Evolutionary conservation across 1,139 yeast genomes (phyloP), one percentile per base, ranked within the genome.

Genomic region (Pichia sp.): DNA sequence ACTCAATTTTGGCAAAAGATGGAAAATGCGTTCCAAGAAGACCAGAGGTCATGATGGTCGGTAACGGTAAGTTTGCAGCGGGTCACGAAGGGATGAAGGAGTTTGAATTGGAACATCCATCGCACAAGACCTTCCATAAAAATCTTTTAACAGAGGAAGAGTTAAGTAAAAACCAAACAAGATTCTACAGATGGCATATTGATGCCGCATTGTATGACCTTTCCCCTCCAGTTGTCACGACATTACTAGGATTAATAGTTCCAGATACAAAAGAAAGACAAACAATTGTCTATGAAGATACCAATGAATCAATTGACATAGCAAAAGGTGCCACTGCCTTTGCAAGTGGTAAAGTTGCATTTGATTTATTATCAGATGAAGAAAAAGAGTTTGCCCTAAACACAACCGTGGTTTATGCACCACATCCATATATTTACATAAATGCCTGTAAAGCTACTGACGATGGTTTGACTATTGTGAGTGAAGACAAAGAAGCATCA

Each of bases 141-240:
- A 66, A 72, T 26, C 73, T 80, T 1, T 72, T 86, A 51, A 68
- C 79, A n/a, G 72, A 74, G 31, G 79, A 84, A 51, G 77, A 83
- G 55, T 69, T 68, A 45, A 72, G 73, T 3, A 68, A 75, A 32
- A 77, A 80, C 46, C 73, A 74, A 62, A 86, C 95, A 1, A 73
- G 94, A 54, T 86, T 81, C 62, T 86, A 85, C 73, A 77, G 95
- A 66, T 86, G 95, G 95, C 95, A 86, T 65, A 85, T 86, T 55
- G 95, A 86, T 64, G 82, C 92, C 40, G 95, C 95, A 5, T 73
- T 86, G 42, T 86, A 86, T 57, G 95, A 78, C 34, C 72, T 85
- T 55, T 78, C 90, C 7, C 95, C 95, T 31, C 95, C 95, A 33
- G 73, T 82, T 54, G 85, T 82, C 41, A 86, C 95, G 3, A 85